phyloP scores from a whole-genome alignment of 2,329 filamentous ascomycete genomes.

The Phyllosticta ampelicida region DNA sequence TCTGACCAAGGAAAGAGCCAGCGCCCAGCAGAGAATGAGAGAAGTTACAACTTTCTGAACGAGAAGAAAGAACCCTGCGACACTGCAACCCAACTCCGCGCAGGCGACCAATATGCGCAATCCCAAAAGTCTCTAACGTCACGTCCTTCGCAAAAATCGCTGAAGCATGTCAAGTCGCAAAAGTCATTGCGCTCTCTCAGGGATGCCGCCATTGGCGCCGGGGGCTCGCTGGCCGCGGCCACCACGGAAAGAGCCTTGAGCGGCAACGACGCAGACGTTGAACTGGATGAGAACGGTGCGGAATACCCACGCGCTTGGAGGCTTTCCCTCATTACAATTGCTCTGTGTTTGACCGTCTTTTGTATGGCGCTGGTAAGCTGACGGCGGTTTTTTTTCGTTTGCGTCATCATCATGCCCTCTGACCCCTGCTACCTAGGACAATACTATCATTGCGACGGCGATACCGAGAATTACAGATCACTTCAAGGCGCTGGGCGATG shows the following conservation, averaged over 20 bases:
- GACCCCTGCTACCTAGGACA: constrained; percentile 3
- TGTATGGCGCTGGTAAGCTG: constrained; percentile 18
- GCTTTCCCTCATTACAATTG: constrained; percentile 19
- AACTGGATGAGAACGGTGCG: constrained; percentile 17
- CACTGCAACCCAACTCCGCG: not conserved
- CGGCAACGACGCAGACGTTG: not conserved
- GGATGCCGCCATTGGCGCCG: not conserved
- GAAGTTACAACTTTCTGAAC: not conserved
- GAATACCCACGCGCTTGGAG: constrained; percentile 25
- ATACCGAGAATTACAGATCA: constrained; percentile 21
- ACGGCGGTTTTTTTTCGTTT: not conserved
- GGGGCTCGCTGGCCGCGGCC: not conserved
- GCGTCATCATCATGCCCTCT: not conserved
- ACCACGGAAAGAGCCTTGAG: not conserved
- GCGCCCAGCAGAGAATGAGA: not conserved
- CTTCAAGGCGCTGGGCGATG: constrained; percentile 16
- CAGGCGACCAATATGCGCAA: not conserved
- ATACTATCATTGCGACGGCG: constrained; percentile 22
- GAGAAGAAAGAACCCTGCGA: not conserved
- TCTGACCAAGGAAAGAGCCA: not conserved
- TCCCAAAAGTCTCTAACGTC: not conserved
- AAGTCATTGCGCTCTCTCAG: not conserved
- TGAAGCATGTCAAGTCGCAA: not conserved
- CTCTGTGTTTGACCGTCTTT: constrained; percentile 20
- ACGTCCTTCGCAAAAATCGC: not conserved